Conservation (phyloP, 2,329 filamentous ascomycete species). For the Botryotinia globosa region DNA sequence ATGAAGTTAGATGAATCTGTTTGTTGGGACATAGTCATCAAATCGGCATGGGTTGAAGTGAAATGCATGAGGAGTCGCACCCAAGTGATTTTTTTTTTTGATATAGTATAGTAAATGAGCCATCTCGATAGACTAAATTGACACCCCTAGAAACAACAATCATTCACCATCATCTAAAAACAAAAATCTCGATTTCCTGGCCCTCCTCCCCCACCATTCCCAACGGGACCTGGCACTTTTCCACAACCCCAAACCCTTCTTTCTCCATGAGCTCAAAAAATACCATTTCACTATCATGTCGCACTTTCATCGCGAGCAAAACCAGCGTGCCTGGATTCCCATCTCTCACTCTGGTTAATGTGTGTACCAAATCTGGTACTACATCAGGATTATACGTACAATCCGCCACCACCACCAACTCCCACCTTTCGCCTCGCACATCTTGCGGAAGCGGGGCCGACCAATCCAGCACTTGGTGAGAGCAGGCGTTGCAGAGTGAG, state of each 20-base stretch:
- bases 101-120: neutral
- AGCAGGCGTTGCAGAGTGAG: slow-evolving; percentile 25
- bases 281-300: slow-evolving; percentile 62
- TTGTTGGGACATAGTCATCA: neutral
- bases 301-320: slow-evolving; percentile 65
- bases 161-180: slow-evolving; percentile 26
- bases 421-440: slow-evolving; percentile 41
- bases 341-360: slow-evolving; percentile 43
- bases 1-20: neutral
- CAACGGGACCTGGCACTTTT: slow-evolving; percentile 26
- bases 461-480: slow-evolving; percentile 59
- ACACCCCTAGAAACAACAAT: neutral
- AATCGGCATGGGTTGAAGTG: neutral
- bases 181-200: slow-evolving; percentile 35
- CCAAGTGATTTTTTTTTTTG: neutral
- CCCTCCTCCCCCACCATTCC: slow-evolving; percentile 31
- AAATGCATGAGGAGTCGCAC: neutral
- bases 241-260: slow-evolving; percentile 25
- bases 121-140: neutral
- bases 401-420: slow-evolving; percentile 65
- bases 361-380: slow-evolving; percentile 59
- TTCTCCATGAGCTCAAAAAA: slow-evolving; percentile 62
- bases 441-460: slow-evolving; percentile 46
- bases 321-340: slow-evolving; percentile 24
- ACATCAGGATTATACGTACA: slow-evolving; percentile 73